A percentile compares a stretch with the other conserved stretches of the same genome.
phyloP scores from a whole-genome alignment of 495 filamentous ascomycete genomes.

The Delitschia confertaspora region DNA sequence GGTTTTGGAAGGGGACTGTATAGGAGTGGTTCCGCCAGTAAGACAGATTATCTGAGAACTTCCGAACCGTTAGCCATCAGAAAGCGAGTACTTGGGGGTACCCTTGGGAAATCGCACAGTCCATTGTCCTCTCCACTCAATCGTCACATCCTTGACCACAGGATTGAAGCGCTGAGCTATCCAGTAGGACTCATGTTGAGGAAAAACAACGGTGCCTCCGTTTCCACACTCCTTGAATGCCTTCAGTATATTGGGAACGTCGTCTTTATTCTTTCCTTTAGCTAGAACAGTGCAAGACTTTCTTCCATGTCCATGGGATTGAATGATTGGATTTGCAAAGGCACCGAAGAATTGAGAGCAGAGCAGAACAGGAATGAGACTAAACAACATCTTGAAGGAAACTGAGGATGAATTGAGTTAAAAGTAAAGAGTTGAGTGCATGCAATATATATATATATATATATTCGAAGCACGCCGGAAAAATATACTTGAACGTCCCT shows the following conservation, averaged over 20 bases:
- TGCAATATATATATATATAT: too few relatives aligned
- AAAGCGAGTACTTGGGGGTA: neutral
- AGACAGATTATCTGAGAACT: conserved; percentile 44
- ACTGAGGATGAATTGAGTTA: too few relatives aligned
- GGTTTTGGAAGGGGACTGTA: conserved; percentile 49
- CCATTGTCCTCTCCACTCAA: conserved; percentile 38
- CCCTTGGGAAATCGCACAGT: conserved; percentile 3
- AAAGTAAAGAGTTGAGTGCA: too few relatives aligned
- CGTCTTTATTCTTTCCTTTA: conserved; percentile 34
- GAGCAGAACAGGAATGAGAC: too few relatives aligned
- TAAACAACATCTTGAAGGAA: too few relatives aligned
- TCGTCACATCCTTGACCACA: conserved; percentile 39
- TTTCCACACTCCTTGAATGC: conserved; percentile 45
- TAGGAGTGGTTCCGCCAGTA: conserved; percentile 52
- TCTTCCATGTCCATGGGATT: neutral
- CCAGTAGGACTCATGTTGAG: conserved; percentile 42
- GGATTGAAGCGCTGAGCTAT: conserved; percentile 45
- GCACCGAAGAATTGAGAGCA: neutral
- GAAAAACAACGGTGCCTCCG: conserved; percentile 46
- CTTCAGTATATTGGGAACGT: conserved; percentile 43
- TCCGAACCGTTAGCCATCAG: neutral
- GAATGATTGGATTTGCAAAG: conserved; percentile 5
- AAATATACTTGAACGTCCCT: too few relatives aligned
- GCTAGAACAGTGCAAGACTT: conserved; percentile 26
- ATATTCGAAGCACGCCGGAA: too few relatives aligned